Evolutionary conservation across 2,329 filamentous ascomycete genomes (phyloP).

Genomic region (Fusarium oxysporum): DNA sequence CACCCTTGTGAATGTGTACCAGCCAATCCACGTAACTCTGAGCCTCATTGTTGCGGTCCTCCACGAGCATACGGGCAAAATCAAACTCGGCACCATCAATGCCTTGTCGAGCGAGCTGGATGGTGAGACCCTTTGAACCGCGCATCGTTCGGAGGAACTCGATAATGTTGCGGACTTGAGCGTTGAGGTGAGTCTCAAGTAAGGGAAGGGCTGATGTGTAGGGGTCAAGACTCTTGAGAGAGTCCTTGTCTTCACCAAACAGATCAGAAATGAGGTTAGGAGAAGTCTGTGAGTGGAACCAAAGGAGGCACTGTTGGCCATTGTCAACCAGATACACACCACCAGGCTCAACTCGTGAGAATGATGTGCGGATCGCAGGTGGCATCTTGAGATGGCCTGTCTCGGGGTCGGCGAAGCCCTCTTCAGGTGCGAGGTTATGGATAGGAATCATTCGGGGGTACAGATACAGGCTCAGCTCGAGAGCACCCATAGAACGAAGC

Average conservation of each 20-base stretch:
- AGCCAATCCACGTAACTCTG: conserved; percentile 99
- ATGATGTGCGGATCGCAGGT: conserved; percentile 82
- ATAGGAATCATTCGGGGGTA: conserved; percentile 94
- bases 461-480: conserved; percentile 89
- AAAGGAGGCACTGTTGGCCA: conserved; percentile 89
- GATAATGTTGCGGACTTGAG: conserved; percentile 92
- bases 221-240: conserved; percentile 81
- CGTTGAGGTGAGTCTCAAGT: conserved; percentile 91
- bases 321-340: conserved; percentile 97
- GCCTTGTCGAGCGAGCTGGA: conserved; percentile 92
- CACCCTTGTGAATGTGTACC: conserved; percentile 91
- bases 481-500: conserved; percentile 86
- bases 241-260: conserved; percentile 79
- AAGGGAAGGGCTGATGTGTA: conserved; percentile 84
- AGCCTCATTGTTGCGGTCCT: conserved; percentile 97
- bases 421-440: conserved; percentile 87
- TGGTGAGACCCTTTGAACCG: conserved; percentile 86
- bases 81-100: conserved; percentile 96
- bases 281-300: conserved; percentile 92
- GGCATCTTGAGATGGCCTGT: conserved; percentile 90
- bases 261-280: conserved; percentile 91
- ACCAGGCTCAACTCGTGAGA: conserved; percentile 88
- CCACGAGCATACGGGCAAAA: conserved; percentile 89
- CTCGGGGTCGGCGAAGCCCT: conserved; percentile 90
- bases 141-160: conserved; percentile 85